Evolutionary conservation across 2,329 filamentous ascomycete genomes (phyloP).

Genomic region (Aureobasidium zeae): DNA sequence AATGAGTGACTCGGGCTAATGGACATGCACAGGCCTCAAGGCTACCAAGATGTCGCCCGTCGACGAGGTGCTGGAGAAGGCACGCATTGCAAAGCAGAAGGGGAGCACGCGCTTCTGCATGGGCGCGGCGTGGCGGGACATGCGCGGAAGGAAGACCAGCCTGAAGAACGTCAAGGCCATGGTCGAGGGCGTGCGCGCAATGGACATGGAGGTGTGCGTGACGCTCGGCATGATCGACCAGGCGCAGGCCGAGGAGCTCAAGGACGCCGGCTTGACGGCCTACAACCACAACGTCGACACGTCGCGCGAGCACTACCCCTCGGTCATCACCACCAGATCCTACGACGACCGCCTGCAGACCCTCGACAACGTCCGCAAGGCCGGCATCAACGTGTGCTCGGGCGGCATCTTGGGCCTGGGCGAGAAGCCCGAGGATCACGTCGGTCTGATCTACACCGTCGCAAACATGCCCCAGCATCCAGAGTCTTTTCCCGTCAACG

Average conservation of each 20-base stretch:
- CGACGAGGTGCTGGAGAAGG: conserved; percentile 70
- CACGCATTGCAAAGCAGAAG: conserved; percentile 67
- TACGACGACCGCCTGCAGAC: conserved; percentile 84
- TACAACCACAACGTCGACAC: conserved; percentile 96
- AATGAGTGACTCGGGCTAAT: not conserved
- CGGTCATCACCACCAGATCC: conserved; percentile 71
- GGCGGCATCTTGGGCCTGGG: conserved; percentile 82
- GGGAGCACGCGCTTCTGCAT: conserved; percentile 90
- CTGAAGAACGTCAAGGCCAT: conserved; percentile 78
- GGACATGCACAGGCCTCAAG: conserved; percentile 45
- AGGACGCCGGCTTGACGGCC: conserved; percentile 73
- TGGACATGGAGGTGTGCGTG: conserved; percentile 91
- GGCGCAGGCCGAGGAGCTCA: conserved; percentile 60
- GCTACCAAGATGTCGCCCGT: conserved; percentile 72
- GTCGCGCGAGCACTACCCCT: conserved; percentile 78
- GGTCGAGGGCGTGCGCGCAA: conserved; percentile 67
- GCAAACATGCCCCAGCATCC: conserved; percentile 72
- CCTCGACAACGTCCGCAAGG: conserved; percentile 68
- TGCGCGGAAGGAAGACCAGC: conserved; percentile 78
- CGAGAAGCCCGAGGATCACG: conserved; percentile 66
- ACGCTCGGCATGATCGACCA: conserved; percentile 84
- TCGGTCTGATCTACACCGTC: conserved; percentile 76
- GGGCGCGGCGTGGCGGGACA: conserved; percentile 89
- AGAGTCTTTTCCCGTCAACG: conserved; percentile 86
- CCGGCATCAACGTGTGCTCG: conserved; percentile 82